Base-by-base conservation (phyloP, 106 monocot genomes). In the Dioscorea dumetorum region DNA sequence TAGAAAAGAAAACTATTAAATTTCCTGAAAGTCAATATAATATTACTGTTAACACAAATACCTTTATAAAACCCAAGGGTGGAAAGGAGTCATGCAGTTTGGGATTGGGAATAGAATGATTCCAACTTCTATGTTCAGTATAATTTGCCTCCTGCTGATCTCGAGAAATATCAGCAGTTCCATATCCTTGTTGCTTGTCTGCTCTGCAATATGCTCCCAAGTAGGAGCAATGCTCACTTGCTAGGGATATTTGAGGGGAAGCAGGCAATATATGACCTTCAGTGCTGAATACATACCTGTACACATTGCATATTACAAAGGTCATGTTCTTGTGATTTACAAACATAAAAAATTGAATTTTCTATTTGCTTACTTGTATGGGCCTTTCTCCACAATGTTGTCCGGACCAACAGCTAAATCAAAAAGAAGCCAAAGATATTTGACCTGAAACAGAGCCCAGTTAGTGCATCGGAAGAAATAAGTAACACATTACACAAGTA, bases 351-450 rank as follows among this genome's bases (percentile, higher is more conserved):
- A 18, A 15, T 58, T 12, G 35, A 22, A 48, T 51, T 48, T 48
- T 8, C 22, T 24, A 51, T 33, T 28, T 50, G 58, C 82, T 70
- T 85, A 99, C 97, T 80, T 93, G 22, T 99, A 99, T 49, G 97
- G 97, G 7, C 97, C 97, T 70, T 81, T 93, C 61, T 99, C 97
- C 67, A 99, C 83, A 71, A 99, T 79, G 76, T 99, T 99, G 76
- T 93, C 84, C 33, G 97, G 86, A 15, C 89, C 92, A 11, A 81
- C 89, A 56, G 97, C 92, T 79, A 90, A 87, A 89, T 99, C 92
- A 79, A 99, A 99, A 72, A 99, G 97, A 70, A 99, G 87, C 97
- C 97, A 99, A 6, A 99, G 83, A 77, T 99, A 99, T 63, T 99
- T 99, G 41, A 93, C 90, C 97, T 99, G 89, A n/a, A 79, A 84